These are phyloP conservation scores for Plasmopara viticola DNA, from an alignment of 352 stramenopile genomes.

Conservation along the genomic window DNA sequence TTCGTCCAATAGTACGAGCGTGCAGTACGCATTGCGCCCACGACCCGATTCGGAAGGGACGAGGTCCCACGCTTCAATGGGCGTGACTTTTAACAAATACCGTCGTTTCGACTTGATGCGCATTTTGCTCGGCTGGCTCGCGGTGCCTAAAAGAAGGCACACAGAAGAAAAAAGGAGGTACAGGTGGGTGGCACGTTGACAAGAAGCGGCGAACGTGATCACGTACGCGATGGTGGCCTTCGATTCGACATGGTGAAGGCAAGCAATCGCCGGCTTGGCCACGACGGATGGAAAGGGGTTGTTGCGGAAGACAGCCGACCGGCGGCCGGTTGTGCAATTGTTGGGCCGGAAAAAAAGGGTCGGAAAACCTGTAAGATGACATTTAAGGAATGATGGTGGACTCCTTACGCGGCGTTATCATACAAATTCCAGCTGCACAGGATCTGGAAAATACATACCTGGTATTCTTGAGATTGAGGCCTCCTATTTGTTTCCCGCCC, in stretches of 20 bases:
- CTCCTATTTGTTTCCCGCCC: not conserved
- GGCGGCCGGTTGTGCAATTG: slow-evolving; percentile 1
- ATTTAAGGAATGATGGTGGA: not conserved
- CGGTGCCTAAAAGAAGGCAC: slow-evolving; percentile 11
- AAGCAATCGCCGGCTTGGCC: not conserved
- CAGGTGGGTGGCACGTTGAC: slow-evolving; percentile 4
- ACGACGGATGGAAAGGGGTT: slow-evolving; percentile 5
- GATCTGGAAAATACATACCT: not conserved
- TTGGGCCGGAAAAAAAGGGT: slow-evolving; percentile 11
- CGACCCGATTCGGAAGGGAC: slow-evolving; percentile 51
- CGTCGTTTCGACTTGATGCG: slow-evolving; percentile 67
- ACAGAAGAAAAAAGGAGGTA: slow-evolving; percentile 4
- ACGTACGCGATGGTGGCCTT: slow-evolving; percentile 25
- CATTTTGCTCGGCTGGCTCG: slow-evolving; percentile 30
- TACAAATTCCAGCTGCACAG: not conserved
- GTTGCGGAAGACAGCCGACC: slow-evolving; percentile 2
- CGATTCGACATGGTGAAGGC: slow-evolving; percentile 20
- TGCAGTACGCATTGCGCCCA: slow-evolving; percentile 74
- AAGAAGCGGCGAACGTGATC: not conserved
- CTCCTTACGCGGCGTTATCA: not conserved
- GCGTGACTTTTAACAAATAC: slow-evolving; percentile 80
- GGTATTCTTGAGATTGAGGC: not conserved
- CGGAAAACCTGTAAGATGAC: slow-evolving; percentile 3
- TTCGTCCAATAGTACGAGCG: slow-evolving; percentile 73
- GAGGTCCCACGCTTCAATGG: slow-evolving; percentile 73